A percentile compares a stretch with the other conserved stretches of the same genome.
Conservation (phyloP, 352 stramenopile genomes). For the Elongisporangium senticosum region DNA sequence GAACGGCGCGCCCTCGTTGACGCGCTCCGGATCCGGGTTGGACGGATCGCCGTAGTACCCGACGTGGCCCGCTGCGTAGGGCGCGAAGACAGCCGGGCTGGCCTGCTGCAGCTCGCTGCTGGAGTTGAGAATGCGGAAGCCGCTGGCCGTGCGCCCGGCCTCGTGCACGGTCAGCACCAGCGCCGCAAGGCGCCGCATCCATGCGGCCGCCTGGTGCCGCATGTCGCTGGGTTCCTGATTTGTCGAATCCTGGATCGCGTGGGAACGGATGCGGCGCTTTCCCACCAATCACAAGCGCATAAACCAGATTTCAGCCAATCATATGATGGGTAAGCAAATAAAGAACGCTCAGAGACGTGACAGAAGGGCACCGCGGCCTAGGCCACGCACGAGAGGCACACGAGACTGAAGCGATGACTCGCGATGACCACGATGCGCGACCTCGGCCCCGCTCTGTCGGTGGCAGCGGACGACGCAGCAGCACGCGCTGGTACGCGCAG, state of each 20-base stretch:
- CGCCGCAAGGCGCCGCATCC: background rate
- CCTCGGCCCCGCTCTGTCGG: background rate
- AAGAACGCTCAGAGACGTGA: background rate
- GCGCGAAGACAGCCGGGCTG: constrained; percentile 60
- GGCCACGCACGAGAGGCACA: background rate
- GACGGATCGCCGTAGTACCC: constrained; percentile 78
- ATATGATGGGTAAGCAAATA: background rate
- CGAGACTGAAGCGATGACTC: background rate
- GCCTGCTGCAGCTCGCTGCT: constrained; percentile 18
- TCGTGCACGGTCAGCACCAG: background rate
- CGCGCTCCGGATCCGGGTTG: constrained; percentile 50
- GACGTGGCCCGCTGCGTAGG: constrained; percentile 77
- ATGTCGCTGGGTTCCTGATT: constrained; percentile 1
- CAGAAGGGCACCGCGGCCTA: background rate
- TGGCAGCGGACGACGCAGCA: background rate
- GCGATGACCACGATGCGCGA: background rate
- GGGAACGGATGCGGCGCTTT: background rate
- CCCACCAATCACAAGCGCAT: background rate
- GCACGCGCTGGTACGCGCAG: constrained; percentile 48
- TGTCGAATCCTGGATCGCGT: background rate
- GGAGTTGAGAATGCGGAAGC: constrained; percentile 37
- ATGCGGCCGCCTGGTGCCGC: background rate
- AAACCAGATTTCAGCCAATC: constrained; percentile 4
- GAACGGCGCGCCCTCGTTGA: constrained; percentile 85
- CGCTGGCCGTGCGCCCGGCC: background rate